phyloP scores from a whole-genome alignment of 2,329 filamentous ascomycete species.

The Verticillium nubilum region DNA sequence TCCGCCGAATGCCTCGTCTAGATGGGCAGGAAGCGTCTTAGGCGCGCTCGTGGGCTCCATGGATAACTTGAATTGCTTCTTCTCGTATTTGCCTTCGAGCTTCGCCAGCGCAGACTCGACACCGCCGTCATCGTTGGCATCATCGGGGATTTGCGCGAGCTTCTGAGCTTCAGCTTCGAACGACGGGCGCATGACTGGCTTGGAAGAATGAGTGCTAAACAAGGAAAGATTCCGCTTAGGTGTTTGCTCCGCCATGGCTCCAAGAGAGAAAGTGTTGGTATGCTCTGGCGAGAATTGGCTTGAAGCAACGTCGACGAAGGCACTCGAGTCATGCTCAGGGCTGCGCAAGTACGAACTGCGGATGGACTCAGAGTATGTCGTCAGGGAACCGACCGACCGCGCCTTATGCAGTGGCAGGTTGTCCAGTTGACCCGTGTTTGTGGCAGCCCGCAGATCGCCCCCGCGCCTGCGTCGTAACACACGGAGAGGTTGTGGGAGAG shows the following conservation, averaged over 20 bases:
- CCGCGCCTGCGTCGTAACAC: constrained; percentile 68
- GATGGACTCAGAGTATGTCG: constrained; percentile 55
- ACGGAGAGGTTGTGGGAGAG: constrained; percentile 49
- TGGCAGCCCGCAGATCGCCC: constrained; percentile 65
- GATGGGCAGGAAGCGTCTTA: constrained; percentile 3
- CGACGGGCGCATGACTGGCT: constrained; percentile 62
- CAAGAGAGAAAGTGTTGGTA: constrained; percentile 48
- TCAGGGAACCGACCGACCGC: constrained; percentile 53
- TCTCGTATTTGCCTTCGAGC: constrained; percentile 79
- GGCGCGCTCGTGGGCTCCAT: constrained; percentile 27
- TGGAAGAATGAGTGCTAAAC: constrained; percentile 58
- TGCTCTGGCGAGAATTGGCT: constrained; percentile 32
- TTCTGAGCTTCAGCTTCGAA: constrained; percentile 87
- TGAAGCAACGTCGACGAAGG: constrained; percentile 38
- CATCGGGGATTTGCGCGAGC: constrained; percentile 82
- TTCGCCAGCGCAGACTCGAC: constrained; percentile 91
- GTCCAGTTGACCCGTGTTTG: constrained; percentile 59
- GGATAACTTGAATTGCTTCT: constrained; percentile 36
- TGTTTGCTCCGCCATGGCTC: constrained; percentile 48
- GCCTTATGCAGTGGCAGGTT: constrained; percentile 42
- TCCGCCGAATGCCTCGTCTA: background rate
- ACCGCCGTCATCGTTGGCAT: constrained; percentile 71
- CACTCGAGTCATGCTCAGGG: constrained; percentile 28
- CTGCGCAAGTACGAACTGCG: constrained; percentile 51
- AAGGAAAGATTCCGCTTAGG: constrained; percentile 43